Evolutionary conservation across 108 stramenopile genomes (phyloP).

Genomic region (Schizochytrium sp.): DNA sequence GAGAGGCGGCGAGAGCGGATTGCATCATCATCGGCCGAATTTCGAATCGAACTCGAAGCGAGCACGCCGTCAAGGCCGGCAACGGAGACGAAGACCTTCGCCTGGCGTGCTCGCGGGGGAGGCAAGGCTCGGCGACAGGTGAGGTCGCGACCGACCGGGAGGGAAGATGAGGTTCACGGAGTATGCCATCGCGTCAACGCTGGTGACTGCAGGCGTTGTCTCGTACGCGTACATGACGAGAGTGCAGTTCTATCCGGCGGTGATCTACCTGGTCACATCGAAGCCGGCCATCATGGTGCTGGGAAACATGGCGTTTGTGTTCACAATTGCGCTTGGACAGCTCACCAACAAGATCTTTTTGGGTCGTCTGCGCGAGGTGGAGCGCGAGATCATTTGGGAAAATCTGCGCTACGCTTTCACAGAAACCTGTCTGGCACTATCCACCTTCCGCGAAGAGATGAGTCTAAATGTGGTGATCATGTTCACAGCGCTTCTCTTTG

Average conservation of each 20-base stretch:
- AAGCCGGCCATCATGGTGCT: conserved; percentile 74
- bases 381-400: conserved; percentile 81
- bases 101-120: too few relatives aligned
- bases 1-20: too few relatives aligned
- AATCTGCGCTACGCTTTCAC: conserved; percentile 88
- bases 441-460: conserved; percentile 89
- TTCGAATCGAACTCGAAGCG: too few relatives aligned
- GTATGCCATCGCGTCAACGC: neutral
- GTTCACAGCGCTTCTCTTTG: conserved; percentile 72
- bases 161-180: neutral
- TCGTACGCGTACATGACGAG: conserved; percentile 66
- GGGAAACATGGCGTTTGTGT: conserved; percentile 63
- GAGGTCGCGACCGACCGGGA: too few relatives aligned
- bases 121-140: too few relatives aligned
- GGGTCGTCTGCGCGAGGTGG: conserved; percentile 69
- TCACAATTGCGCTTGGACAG: conserved; percentile 45
- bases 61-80: too few relatives aligned
- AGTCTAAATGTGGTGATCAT: conserved; percentile 61
- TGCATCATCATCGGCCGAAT: too few relatives aligned
- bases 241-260: conserved; percentile 84
- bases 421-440: conserved; percentile 92
- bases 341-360: conserved; percentile 57
- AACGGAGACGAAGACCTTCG: too few relatives aligned
- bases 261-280: conserved; percentile 73
- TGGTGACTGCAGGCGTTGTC: conserved; percentile 29